Conservation (phyloP, 148 eudicot genomes). For the Rhododendron simsii region DNA sequence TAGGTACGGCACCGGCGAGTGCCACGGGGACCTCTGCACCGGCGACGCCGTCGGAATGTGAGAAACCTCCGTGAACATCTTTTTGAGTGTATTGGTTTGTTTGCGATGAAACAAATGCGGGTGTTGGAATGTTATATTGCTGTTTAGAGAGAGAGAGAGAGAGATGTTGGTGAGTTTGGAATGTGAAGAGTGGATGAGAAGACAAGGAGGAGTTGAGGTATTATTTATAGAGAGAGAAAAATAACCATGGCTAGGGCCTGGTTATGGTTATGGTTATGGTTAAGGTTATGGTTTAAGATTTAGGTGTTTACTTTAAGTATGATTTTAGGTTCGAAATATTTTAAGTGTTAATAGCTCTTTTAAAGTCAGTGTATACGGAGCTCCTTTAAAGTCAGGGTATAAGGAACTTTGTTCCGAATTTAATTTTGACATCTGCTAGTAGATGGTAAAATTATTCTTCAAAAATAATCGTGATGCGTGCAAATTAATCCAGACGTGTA, state of each 20-base stretch:
- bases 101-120: background rate
- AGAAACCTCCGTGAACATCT: slow-evolving; percentile 19
- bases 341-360: too few species aligned
- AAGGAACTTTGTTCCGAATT: too few species aligned
- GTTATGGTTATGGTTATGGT: too few species aligned
- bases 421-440: too few species aligned
- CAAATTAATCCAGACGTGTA: too few species aligned
- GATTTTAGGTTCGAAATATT: too few species aligned
- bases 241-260: too few species aligned
- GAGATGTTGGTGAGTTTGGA: background rate
- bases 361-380: too few species aligned
- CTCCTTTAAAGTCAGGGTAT: too few species aligned
- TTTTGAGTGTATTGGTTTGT: background rate
- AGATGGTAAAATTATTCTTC: too few species aligned
- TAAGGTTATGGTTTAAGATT: too few species aligned
- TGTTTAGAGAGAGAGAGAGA: background rate
- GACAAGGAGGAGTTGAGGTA: background rate
- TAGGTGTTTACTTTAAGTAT: fast-evolving
- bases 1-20: slow-evolving; percentile 76
- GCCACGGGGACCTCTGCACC: slow-evolving; percentile 55
- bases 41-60: slow-evolving; percentile 16
- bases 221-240: slow-evolving; percentile 23
- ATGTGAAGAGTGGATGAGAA: background rate
- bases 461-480: too few species aligned
- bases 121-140: background rate